These are phyloP conservation scores for Auricularia sp. DNA, from an alignment of 768 basidiomycete species.

Conservation along the genomic window DNA sequence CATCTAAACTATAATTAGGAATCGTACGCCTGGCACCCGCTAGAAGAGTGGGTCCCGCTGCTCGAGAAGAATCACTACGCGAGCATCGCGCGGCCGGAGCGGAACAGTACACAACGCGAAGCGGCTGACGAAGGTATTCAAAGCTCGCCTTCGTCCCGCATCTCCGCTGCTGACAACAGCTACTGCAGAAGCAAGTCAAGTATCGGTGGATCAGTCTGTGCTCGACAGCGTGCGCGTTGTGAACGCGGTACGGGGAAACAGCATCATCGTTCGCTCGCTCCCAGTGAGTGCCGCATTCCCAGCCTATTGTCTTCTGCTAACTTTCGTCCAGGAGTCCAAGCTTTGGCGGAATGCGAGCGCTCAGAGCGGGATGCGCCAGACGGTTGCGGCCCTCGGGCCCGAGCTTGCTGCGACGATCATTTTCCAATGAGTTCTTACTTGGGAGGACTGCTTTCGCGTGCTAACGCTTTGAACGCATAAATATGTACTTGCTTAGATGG, in stretches of 20 bases:
- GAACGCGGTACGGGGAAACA: conserved; percentile 1
- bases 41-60: conserved; percentile 46
- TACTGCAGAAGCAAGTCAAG: too few relatives aligned
- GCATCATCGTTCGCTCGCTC: conserved; percentile 1
- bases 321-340: conserved; percentile 6
- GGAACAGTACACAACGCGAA: not conserved
- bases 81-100: conserved; percentile 55
- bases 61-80: conserved; percentile 63
- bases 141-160: too few relatives aligned
- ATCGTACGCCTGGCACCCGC: conserved; percentile 65
- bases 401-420: conserved; percentile 2
- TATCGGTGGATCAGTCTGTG: not conserved
- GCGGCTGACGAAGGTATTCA: not conserved
- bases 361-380: conserved; percentile 9
- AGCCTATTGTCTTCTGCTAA: not conserved
- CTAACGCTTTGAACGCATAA: too few relatives aligned
- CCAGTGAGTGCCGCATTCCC: not conserved
- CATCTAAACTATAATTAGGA: conserved; percentile 38
- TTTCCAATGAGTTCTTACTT: not conserved
- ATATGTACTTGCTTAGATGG: too few relatives aligned
- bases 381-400: conserved; percentile 12
- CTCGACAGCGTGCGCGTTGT: conserved; percentile 6
- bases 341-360: conserved; percentile 7
- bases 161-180: too few relatives aligned
- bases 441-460: too few relatives aligned